Conservation (phyloP, 1,139 yeast species). For the Arxiozyma bovina region DNA sequence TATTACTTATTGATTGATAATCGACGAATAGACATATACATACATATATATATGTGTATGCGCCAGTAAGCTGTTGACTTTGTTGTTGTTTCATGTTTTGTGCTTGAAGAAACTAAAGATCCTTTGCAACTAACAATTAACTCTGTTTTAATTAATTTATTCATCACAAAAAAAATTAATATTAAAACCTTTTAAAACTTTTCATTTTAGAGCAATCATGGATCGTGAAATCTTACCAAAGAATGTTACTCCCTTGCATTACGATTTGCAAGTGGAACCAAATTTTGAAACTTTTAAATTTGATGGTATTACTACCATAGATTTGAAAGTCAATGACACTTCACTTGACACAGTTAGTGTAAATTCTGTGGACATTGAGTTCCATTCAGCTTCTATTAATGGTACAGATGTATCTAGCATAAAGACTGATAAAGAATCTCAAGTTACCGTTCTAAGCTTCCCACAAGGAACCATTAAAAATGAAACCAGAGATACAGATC, state of each 20-base stretch:
- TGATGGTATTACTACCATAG: constrained; percentile 57
- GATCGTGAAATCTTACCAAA: constrained; percentile 61
- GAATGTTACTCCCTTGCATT: constrained; percentile 64
- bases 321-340: constrained; percentile 49
- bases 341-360: constrained; percentile 30
- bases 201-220: neutral
- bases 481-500: constrained; percentile 18
- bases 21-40: neutral
- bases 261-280: constrained; percentile 66
- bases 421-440: constrained; percentile 41
- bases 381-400: constrained; percentile 31
- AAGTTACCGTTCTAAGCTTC: constrained; percentile 56
- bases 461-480: constrained; percentile 35
- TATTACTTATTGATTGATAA: neutral
- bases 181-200: neutral
- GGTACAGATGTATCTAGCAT: constrained; percentile 31
- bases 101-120: neutral
- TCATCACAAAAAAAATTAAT: neutral
- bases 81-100: neutral
- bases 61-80: neutral
- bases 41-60: too few relatives aligned
- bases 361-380: constrained; percentile 58
- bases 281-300: constrained; percentile 62
- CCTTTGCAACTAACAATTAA: neutral
- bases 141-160: neutral